These are phyloP conservation scores for Sporisorium iseilematis-ciliati DNA, from an alignment of 1,284 basidiomycete genomes.

Conservation along the genomic window DNA sequence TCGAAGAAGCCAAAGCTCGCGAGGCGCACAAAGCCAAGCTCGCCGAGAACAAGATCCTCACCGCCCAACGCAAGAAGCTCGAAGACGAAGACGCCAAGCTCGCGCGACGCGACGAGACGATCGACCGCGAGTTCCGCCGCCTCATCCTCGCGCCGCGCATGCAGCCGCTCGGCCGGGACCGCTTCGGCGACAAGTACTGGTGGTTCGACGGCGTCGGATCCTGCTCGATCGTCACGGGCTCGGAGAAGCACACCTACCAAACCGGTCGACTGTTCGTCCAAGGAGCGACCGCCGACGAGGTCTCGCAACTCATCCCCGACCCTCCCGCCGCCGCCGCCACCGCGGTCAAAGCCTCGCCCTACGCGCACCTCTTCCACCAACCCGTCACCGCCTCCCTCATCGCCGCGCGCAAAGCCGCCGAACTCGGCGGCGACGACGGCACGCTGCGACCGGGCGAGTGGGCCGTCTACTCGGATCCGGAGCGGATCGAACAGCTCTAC, in stretches of 20 bases:
- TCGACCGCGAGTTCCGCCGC: conserved; percentile 93
- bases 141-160: conserved; percentile 84
- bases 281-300: conserved; percentile 79
- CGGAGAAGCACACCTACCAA: conserved; percentile 76
- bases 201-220: conserved; percentile 98
- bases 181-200: conserved; percentile 95
- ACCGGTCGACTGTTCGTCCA: conserved; percentile 91
- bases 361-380: conserved; percentile 66
- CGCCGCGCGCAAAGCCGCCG: conserved; percentile 50
- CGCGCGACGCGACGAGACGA: conserved; percentile 81
- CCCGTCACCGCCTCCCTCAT: conserved; percentile 19
- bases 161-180: conserved; percentile 87
- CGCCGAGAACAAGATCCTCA: conserved; percentile 58
- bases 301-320: conserved; percentile 21
- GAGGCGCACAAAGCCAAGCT: conserved; percentile 57
- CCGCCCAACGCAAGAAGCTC: conserved; percentile 54
- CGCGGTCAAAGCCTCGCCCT: conserved; percentile 6
- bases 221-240: conserved; percentile 75
- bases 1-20: conserved; percentile 43
- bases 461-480: conserved; percentile 86
- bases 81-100: conserved; percentile 84
- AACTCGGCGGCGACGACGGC: conserved; percentile 72
- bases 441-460: conserved; percentile 83
- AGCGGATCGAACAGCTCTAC: conserved; percentile 86
- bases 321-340: neutral